Percentiles rank a stretch among this genome's conserved stretches.
Conservation (phyloP, 305 asterid species). For the Stenogyne calaminthoides region DNA sequence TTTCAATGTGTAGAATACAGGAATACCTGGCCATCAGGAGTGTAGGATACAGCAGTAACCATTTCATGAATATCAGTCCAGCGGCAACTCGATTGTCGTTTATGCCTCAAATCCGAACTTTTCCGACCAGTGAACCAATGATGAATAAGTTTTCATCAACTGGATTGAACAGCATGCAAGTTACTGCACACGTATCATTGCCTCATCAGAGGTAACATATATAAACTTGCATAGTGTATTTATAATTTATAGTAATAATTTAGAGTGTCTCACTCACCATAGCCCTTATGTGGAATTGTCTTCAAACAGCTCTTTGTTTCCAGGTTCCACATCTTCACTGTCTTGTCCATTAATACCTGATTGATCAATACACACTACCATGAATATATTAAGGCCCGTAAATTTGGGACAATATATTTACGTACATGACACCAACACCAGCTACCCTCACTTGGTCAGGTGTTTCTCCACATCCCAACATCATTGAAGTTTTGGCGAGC, state of each 20-base stretch:
- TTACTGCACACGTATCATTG: slow-evolving; percentile 54
- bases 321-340: slow-evolving; percentile 85
- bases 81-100: slow-evolving; percentile 67
- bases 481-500: slow-evolving; percentile 91
- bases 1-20: no score
- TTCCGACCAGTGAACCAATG: slow-evolving; percentile 83
- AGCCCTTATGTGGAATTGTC: slow-evolving; percentile 73
- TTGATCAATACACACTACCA: background rate
- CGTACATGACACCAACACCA: slow-evolving; percentile 97
- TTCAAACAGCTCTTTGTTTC: slow-evolving; percentile 71
- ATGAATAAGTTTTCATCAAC: slow-evolving; percentile 69
- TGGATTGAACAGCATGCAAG: slow-evolving; percentile 95
- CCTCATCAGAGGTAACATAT: slow-evolving; percentile 15
- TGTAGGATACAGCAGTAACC: slow-evolving; percentile 84
- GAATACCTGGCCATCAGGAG: no score
- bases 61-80: slow-evolving; percentile 85
- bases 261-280: background rate
- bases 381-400: no score
- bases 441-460: slow-evolving; percentile 91
- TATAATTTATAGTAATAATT: slow-evolving; percentile 1
- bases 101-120: slow-evolving; percentile 80
- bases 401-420: no score
- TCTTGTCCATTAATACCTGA: slow-evolving; percentile 84
- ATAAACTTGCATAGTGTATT: background rate
- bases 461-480: slow-evolving; percentile 99